Base-by-base conservation (phyloP, 768 basidiomycete species). In the Mycena latifolia region DNA sequence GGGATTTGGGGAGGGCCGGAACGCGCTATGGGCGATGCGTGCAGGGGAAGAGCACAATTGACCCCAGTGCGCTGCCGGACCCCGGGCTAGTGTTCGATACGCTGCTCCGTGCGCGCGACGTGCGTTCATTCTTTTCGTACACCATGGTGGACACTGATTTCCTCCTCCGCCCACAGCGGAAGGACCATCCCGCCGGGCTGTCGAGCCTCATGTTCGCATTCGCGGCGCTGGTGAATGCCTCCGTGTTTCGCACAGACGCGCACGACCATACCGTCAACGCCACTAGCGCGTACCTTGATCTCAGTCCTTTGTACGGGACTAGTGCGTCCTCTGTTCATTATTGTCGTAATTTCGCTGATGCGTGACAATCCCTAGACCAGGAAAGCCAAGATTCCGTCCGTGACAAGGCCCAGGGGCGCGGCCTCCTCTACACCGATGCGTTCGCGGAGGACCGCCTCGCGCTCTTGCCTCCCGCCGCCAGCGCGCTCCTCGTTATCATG, bases 181-280 rank as follows among this genome's bases (percentile, higher is more conserved):
- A 75, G 47, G 71, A 79, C 20, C 88, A 89, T 71, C 80, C 84
- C 7, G 83, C 82, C 10, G 90, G 90, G 27, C 81, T 86, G 65
- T 90, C 88, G n/a, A 85, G 82, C 69, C 70, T 89, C 47, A 85
- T 87, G 70, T 91, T 91, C 70, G 87, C 90, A 3, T 90, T 89
- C 69, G 91, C 89, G 3, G 78, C 88, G 35, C 75, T 90, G 47
- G 81, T 91, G 63, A 88, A 85, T 43, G 89, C 90, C 74, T 83
- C 81, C 11, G 74, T 88, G 14, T 90, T 88, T 79, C 76, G 82
- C 25, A 87, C 87, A 1, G 77, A 83, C 67, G 73, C 70, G 9
- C 55, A 71, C 7, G 80, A 86, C 66, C 76, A 74, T 63, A 78
- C 74, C 24, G 79, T 82, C 71, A 89, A 89, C 77, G 74, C 84